phyloP scores from a whole-genome alignment of 805 yeast genomes.

The Candida wancherniae region DNA sequence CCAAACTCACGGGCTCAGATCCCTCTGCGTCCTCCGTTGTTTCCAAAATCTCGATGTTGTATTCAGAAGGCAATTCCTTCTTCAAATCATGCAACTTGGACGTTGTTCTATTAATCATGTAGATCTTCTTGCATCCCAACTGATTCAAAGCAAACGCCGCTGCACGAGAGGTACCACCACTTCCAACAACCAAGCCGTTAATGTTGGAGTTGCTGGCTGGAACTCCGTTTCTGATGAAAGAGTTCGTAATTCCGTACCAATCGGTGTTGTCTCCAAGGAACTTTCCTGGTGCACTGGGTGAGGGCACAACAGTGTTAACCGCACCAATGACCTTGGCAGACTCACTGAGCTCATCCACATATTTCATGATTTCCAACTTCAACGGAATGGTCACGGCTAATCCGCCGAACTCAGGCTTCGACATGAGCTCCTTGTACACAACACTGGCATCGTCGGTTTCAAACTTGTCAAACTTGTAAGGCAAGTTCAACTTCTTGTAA shows the following conservation, averaged over 20 bases:
- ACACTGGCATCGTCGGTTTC: slow-evolving; percentile 62
- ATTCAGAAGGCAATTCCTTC: slow-evolving; percentile 54
- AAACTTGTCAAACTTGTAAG: slow-evolving; percentile 60
- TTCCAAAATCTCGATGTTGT: slow-evolving; percentile 55
- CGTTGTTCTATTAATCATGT: slow-evolving; percentile 74
- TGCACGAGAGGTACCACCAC: slow-evolving; percentile 97
- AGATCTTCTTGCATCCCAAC: slow-evolving; percentile 74
- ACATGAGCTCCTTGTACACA: slow-evolving; percentile 50
- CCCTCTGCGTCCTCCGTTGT: slow-evolving; percentile 41
- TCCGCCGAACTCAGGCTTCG: slow-evolving; percentile 71
- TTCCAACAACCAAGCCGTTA: slow-evolving; percentile 83
- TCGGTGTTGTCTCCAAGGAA: slow-evolving; percentile 90
- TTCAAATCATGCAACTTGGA: slow-evolving; percentile 59
- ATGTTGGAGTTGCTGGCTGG: slow-evolving; percentile 34
- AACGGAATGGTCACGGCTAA: slow-evolving; percentile 92
- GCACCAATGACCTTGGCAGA: slow-evolving; percentile 88
- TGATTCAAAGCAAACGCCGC: slow-evolving; percentile 80
- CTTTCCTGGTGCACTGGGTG: slow-evolving; percentile 29
- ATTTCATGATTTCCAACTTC: slow-evolving; percentile 72
- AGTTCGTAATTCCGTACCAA: slow-evolving; percentile 80
- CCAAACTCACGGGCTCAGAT: slow-evolving; percentile 49
- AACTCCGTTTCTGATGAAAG: slow-evolving; percentile 62
- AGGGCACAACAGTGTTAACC: slow-evolving; percentile 76
- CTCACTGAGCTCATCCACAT: slow-evolving; percentile 60
- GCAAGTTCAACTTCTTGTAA: slow-evolving; percentile 69